phyloP scores from a whole-genome alignment of 768 basidiomycete species.

The Trametes punicea region DNA sequence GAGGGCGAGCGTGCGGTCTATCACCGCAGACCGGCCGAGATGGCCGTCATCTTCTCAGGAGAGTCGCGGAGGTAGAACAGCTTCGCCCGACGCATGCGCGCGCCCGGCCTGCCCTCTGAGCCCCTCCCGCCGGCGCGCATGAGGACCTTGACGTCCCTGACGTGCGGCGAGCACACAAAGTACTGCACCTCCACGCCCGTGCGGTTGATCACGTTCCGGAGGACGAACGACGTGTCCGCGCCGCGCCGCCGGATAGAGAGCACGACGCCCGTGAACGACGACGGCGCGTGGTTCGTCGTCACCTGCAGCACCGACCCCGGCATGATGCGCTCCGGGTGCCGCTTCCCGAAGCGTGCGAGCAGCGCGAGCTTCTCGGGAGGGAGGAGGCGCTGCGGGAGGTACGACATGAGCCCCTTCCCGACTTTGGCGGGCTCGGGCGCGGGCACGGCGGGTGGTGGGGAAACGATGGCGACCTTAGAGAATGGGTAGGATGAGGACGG shows the following conservation, averaged over 20 bases:
- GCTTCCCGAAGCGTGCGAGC: conserved; percentile 71
- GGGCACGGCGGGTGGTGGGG: conserved; percentile 38
- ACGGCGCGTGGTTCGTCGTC: conserved; percentile 72
- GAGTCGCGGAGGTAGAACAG: conserved; percentile 79
- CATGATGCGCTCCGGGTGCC: conserved; percentile 61
- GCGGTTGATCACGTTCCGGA: conserved; percentile 88
- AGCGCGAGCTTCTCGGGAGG: conserved; percentile 67
- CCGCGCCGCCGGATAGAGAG: conserved; percentile 81
- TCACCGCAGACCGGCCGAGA: conserved; percentile 48
- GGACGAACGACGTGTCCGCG: conserved; percentile 79
- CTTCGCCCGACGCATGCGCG: conserved; percentile 72
- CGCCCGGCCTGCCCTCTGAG: conserved; percentile 39
- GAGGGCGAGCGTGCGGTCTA: neutral
- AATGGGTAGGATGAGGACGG: conserved; percentile 55
- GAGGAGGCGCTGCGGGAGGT: conserved; percentile 62
- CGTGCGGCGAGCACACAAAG: conserved; percentile 78
- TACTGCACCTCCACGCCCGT: conserved; percentile 94
- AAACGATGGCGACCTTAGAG: conserved; percentile 62
- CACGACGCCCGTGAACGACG: conserved; percentile 85
- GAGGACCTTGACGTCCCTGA: conserved; percentile 84
- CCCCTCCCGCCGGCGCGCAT: conserved; percentile 45
- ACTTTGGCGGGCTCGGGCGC: conserved; percentile 46
- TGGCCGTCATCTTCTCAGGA: conserved; percentile 80
- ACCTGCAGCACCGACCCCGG: conserved; percentile 89
- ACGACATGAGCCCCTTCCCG: conserved; percentile 78